These are phyloP conservation scores for Neovahlkampfia damariscottae DNA, from an alignment of 78 protist genomes.

Conservation along the genomic window DNA sequence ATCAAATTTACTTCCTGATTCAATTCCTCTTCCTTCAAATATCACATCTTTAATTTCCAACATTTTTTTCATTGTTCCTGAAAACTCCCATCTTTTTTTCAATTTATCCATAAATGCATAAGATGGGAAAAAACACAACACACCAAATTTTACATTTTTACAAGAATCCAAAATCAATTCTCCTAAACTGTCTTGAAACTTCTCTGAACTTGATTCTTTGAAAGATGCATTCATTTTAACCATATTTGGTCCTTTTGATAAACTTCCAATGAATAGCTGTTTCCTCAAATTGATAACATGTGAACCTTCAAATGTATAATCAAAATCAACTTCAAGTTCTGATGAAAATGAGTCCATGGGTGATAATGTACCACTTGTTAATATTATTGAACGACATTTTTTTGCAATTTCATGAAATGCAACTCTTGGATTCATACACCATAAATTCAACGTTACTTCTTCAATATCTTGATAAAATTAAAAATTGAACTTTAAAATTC, in stretches of 20 bases:
- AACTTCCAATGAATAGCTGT: constrained; percentile 45
- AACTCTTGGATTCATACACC: background rate
- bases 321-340: constrained; percentile 38
- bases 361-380: constrained; percentile 94
- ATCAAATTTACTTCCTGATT: background rate
- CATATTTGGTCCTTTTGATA: constrained; percentile 18
- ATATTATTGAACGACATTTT: constrained; percentile 25
- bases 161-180: constrained; percentile 43
- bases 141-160: constrained; percentile 70
- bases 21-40: background rate
- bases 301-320: constrained; percentile 36
- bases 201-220: constrained; percentile 5
- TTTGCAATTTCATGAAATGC: background rate
- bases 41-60: background rate
- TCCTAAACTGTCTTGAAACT: constrained; percentile 61
- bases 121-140: constrained; percentile 95
- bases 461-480: too few species aligned
- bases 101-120: constrained; percentile 39
- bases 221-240: constrained; percentile 33
- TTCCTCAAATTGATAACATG: constrained; percentile 52
- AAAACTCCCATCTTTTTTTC: constrained; percentile 28
- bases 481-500: too few species aligned
- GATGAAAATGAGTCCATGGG: constrained; percentile 69
- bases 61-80: background rate
- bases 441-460: background rate